Conservation (phyloP, 2,329 filamentous ascomycete genomes). For the Dactylellina haptotyla region DNA sequence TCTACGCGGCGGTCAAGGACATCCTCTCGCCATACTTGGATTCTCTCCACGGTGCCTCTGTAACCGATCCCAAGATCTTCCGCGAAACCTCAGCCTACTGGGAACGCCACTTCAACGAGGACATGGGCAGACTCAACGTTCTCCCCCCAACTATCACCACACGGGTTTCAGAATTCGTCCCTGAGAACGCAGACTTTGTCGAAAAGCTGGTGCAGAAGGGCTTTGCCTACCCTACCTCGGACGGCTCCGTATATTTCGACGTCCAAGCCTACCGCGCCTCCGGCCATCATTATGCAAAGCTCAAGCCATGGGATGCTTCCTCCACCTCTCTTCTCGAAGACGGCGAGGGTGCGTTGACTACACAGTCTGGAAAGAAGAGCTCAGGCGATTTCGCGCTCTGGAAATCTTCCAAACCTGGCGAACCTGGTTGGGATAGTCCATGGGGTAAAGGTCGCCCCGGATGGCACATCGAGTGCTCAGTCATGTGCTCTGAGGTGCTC, state of each 20-base stretch:
- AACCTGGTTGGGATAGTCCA: slow-evolving; percentile 86
- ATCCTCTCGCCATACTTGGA: slow-evolving; percentile 87
- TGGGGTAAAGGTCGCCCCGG: slow-evolving; percentile 91
- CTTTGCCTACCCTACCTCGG: slow-evolving; percentile 78
- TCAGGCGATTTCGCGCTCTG: slow-evolving; percentile 89
- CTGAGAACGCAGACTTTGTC: slow-evolving; percentile 86
- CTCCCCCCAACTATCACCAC: slow-evolving; percentile 83
- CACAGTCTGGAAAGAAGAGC: slow-evolving; percentile 70
- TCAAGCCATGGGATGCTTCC: slow-evolving; percentile 85
- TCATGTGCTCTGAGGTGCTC: slow-evolving; percentile 91
- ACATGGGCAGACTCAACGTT: slow-evolving; percentile 88
- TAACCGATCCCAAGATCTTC: slow-evolving; percentile 77
- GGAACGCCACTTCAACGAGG: slow-evolving; percentile 86
- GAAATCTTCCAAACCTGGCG: slow-evolving; percentile 91
- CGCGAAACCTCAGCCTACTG: slow-evolving; percentile 85
- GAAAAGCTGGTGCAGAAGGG: slow-evolving; percentile 83
- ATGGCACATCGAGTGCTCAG: slow-evolving; percentile 97
- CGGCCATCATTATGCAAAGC: slow-evolving; percentile 83
- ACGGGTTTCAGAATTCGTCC: slow-evolving; percentile 90
- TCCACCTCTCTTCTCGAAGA: slow-evolving; percentile 86
- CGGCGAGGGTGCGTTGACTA: slow-evolving; percentile 79
- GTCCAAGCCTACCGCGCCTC: slow-evolving; percentile 84
- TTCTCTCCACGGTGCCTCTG: slow-evolving; percentile 46
- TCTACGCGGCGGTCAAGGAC: slow-evolving; percentile 71
- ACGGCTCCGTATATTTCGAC: slow-evolving; percentile 94